These are phyloP conservation scores for Amoebophrya sp. DNA, from an alignment of 169 alveolate genomes.

Conservation along the genomic window DNA sequence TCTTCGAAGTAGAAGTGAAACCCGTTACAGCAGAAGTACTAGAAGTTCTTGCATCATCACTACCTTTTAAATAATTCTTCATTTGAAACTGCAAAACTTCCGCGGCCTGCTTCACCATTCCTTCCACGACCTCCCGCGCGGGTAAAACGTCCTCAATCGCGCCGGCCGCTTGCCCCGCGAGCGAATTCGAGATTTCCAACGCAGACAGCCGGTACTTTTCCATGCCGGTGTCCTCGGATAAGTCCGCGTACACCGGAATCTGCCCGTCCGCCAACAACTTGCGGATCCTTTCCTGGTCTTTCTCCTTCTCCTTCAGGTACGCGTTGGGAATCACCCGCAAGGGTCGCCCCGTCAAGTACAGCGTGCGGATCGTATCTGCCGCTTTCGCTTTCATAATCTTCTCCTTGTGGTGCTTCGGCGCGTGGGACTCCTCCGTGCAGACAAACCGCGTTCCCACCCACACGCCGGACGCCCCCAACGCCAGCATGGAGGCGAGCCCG, in stretches of 20 bases:
- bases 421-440: slow-evolving; percentile 42
- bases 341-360: slow-evolving; percentile 48
- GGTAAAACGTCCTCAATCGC: not conserved
- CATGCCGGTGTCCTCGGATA: too few species aligned
- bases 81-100: too few species aligned
- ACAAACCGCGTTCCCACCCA: slow-evolving; percentile 54
- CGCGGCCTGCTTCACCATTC: not conserved
- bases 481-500: slow-evolving; percentile 45
- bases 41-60: too few species aligned
- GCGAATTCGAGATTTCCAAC: not conserved
- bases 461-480: slow-evolving; percentile 49
- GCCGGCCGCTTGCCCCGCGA: not conserved
- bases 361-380: slow-evolving; percentile 42
- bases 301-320: not conserved
- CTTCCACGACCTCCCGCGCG: not conserved
- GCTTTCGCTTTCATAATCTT: not conserved
- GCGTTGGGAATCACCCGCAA: slow-evolving; percentile 47
- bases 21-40: too few species aligned
- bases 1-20: too few species aligned
- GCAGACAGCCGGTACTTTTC: too few species aligned
- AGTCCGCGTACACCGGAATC: slow-evolving; percentile 11
- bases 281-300: not conserved
- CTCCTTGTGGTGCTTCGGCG: slow-evolving; percentile 31
- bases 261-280: not conserved
- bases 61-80: too few species aligned